Conservation (phyloP, 257 asterid species). For the Ehretia macrophylla region DNA sequence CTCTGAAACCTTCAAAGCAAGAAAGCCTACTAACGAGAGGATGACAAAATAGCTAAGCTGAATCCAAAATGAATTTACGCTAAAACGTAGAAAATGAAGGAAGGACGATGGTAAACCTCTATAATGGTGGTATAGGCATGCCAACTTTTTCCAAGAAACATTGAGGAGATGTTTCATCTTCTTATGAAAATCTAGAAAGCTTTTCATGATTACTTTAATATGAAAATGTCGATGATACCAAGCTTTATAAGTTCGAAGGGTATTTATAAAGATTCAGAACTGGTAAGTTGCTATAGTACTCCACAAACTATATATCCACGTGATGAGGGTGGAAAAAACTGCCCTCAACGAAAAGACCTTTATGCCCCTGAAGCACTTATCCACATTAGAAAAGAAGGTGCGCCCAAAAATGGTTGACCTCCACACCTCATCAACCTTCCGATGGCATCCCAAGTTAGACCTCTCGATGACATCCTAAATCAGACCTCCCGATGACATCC, state of each 20-base stretch:
- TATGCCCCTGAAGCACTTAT: too few species aligned
- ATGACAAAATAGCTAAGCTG: constrained; percentile 29
- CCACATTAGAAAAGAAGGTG: too few species aligned
- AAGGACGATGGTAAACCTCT: neutral
- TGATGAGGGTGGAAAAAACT: too few species aligned
- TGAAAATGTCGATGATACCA: neutral
- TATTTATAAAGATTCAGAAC: neutral
- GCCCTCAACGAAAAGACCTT: too few species aligned
- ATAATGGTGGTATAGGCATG: neutral
- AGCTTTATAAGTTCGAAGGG: neutral
- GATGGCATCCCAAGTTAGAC: too few species aligned
- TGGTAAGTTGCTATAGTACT: neutral
- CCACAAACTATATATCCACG: too few species aligned
- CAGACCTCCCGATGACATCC: too few species aligned
- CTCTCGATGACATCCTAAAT: too few species aligned
- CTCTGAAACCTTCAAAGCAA: constrained; percentile 23
- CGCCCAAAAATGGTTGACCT: too few species aligned
- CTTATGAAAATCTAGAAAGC: neutral
- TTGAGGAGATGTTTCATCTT: neutral
- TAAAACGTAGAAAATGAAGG: neutral
- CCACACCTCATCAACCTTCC: too few species aligned
- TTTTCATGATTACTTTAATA: neutral
- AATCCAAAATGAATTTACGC: constrained; percentile 21
- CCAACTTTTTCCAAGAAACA: neutral
- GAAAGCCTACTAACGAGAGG: constrained; percentile 35